These are phyloP conservation scores for Mikania micrantha DNA, from an alignment of 129 eudicot genomes.

Conservation along the genomic window DNA sequence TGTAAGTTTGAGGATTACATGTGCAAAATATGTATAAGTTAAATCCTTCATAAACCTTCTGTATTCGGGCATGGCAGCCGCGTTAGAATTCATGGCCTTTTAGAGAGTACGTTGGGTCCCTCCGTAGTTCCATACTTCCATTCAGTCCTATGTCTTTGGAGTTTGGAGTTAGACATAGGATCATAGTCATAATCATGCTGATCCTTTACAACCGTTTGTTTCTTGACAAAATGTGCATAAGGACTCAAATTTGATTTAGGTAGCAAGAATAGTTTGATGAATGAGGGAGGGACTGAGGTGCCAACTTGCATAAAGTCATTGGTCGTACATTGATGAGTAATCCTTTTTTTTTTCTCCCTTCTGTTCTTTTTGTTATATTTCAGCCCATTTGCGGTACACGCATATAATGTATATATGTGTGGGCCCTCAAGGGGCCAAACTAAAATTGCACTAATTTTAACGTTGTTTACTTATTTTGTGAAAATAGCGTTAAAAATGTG, in stretches of 20 bases:
- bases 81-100: neutral
- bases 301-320: neutral
- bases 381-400: too few species aligned
- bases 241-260: neutral
- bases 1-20: neutral
- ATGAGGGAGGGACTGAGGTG: neutral
- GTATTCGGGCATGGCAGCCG: neutral
- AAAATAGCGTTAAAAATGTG: too few species aligned
- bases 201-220: neutral
- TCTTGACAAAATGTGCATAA: neutral
- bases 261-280: neutral
- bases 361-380: too few species aligned
- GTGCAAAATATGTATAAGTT: neutral
- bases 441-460: too few species aligned
- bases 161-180: neutral
- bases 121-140: too few species aligned
- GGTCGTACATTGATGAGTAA: too few species aligned
- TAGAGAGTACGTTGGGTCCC: neutral
- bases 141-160: neutral
- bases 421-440: too few species aligned
- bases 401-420: too few species aligned
- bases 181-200: neutral
- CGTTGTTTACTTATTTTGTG: too few species aligned
- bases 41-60: neutral
- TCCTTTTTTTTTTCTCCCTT: too few species aligned